A percentile compares a stretch with the other conserved stretches of the same genome.
Evolutionary conservation across 306 rosid species (phyloP).

Genomic region (Pueraria montana): DNA sequence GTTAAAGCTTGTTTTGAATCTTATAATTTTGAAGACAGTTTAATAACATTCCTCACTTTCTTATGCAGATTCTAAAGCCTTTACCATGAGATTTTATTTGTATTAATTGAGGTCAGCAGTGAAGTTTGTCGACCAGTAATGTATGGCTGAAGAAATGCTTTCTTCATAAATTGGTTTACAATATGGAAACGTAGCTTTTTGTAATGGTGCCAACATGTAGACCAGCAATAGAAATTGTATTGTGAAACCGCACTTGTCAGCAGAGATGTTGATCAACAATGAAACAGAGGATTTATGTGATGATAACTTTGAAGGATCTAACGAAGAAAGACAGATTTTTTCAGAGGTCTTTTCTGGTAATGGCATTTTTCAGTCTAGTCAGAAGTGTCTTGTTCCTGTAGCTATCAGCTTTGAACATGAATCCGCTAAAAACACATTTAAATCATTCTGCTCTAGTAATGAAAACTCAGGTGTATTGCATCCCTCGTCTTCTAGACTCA

Average conservation of each 20-base stretch:
- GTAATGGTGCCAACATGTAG: conserved; percentile 51
- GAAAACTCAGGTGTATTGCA: conserved; percentile 70
- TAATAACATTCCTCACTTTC: background rate
- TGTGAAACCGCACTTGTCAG: conserved; percentile 45
- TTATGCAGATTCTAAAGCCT: conserved; percentile 44
- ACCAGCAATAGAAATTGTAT: conserved; percentile 43
- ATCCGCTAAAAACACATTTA: conserved; percentile 65
- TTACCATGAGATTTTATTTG: conserved; percentile 39
- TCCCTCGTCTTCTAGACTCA: conserved; percentile 63
- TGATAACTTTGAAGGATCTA: conserved; percentile 88
- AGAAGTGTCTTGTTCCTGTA: conserved; percentile 70
- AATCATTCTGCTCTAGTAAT: conserved; percentile 77
- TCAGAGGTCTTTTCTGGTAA: conserved; percentile 75
- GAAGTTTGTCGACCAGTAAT: conserved; percentile 40
- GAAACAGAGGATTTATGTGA: conserved; percentile 70
- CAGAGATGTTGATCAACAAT: conserved; percentile 56
- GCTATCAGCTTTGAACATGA: conserved; percentile 70
- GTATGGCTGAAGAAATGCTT: conserved; percentile 40
- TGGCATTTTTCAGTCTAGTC: conserved; percentile 54
- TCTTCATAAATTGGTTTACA: conserved; percentile 36
- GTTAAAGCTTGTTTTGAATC: background rate
- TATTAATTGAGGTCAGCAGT: conserved; percentile 17
- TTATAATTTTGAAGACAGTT: conserved; percentile 12
- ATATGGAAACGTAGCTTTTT: conserved; percentile 42
- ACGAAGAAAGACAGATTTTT: conserved; percentile 74